phyloP scores from a whole-genome alignment of 257 asterid genomes.

The Buddleja alternifolia region DNA sequence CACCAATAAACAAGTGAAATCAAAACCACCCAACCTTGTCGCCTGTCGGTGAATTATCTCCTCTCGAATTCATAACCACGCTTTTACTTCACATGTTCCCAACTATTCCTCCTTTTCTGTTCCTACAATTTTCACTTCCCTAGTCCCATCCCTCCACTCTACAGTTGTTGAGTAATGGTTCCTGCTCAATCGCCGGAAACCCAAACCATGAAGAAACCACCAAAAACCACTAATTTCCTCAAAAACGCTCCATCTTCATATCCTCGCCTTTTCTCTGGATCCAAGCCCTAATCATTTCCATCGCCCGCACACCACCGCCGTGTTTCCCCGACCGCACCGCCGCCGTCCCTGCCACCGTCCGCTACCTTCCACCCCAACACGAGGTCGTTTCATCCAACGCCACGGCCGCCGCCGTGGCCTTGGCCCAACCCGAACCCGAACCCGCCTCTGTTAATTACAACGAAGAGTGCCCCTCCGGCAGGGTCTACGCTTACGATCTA shows the following conservation, averaged over 20 bases:
- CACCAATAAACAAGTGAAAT: slow-evolving; percentile 4
- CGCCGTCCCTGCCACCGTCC: slow-evolving; percentile 32
- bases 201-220: slow-evolving; percentile 40
- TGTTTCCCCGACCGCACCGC: slow-evolving; percentile 53
- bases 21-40: slow-evolving; percentile 16
- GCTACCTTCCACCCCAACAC: slow-evolving; percentile 17
- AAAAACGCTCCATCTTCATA: slow-evolving; percentile 50
- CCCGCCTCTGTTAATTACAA: slow-evolving; percentile 33
- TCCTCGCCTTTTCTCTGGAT: slow-evolving; percentile 64
- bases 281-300: slow-evolving; percentile 54
- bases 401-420: slow-evolving; percentile 8
- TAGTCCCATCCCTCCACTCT: not conserved
- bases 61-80: slow-evolving; percentile 11
- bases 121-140: not conserved
- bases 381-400: slow-evolving; percentile 21
- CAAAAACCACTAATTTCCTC: slow-evolving; percentile 30
- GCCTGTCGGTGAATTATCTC: slow-evolving; percentile 34
- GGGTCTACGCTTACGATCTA: slow-evolving; percentile 74
- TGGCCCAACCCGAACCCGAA: not conserved
- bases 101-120: not conserved
- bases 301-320: slow-evolving; percentile 58
- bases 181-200: slow-evolving; percentile 37
- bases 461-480: slow-evolving; percentile 74
- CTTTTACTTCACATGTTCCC: not conserved
- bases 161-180: slow-evolving; percentile 28